Evolutionary conservation across 345 rosid species (phyloP).

Genomic region (Citrus medica): DNA sequence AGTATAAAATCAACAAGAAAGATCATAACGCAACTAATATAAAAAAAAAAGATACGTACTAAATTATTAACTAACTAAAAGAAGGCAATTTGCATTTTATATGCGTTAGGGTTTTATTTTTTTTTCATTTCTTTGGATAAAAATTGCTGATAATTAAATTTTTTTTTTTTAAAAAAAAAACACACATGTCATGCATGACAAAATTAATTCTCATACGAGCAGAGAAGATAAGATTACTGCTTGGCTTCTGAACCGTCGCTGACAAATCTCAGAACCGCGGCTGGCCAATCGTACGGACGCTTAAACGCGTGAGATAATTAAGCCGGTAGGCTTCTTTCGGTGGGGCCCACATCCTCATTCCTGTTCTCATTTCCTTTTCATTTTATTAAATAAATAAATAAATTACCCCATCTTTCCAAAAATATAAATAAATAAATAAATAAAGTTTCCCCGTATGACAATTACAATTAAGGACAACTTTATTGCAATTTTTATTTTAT

Average conservation of each 20-base stretch:
- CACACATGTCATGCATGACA: not conserved
- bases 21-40: too few relatives aligned
- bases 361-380: not conserved
- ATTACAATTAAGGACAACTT: not conserved
- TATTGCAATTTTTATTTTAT: constrained; percentile 1
- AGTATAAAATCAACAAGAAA: too few relatives aligned
- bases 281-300: not conserved
- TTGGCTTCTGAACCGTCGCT: not conserved
- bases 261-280: not conserved
- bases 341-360: not conserved
- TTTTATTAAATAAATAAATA: not conserved
- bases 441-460: too few relatives aligned
- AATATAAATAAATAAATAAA: too few relatives aligned
- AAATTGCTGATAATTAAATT: too few relatives aligned
- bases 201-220: not conserved
- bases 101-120: too few relatives aligned
- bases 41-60: too few relatives aligned
- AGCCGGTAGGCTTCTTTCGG: too few relatives aligned
- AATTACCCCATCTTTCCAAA: too few relatives aligned
- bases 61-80: too few relatives aligned
- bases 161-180: not conserved
- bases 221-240: not conserved
- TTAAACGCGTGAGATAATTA: not conserved
- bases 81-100: too few relatives aligned
- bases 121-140: too few relatives aligned